Evolutionary conservation across 352 stramenopile species (phyloP).

Genomic region (Phytophthora palmivora): DNA sequence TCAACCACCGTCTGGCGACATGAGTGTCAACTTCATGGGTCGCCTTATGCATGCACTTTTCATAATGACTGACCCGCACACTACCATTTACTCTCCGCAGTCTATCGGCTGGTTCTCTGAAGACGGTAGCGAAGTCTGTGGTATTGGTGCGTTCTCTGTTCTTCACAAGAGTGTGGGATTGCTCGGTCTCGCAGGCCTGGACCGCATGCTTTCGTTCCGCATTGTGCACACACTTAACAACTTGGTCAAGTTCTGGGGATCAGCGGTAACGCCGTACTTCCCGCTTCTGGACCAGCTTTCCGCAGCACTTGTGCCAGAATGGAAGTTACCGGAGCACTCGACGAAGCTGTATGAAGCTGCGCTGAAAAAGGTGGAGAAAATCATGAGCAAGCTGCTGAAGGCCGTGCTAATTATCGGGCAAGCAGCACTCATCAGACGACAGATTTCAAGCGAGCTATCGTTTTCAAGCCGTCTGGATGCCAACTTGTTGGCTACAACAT

Average conservation of each 20-base stretch:
- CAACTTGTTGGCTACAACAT: conserved; percentile 89
- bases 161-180: conserved; percentile 93
- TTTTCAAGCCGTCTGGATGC: conserved; percentile 92
- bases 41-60: conserved; percentile 92
- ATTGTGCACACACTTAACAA: conserved; percentile 94
- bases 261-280: conserved; percentile 90
- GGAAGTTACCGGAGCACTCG: conserved; percentile 90
- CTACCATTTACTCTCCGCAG: conserved; percentile 93
- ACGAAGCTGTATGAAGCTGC: conserved; percentile 87
- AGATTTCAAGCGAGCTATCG: conserved; percentile 93
- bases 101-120: conserved; percentile 93
- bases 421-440: conserved; percentile 92
- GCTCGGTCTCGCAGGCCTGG: conserved; percentile 90
- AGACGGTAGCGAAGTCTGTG: conserved; percentile 88
- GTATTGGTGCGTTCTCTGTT: conserved; percentile 88
- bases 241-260: conserved; percentile 93
- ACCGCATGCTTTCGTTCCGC: conserved; percentile 93
- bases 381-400: conserved; percentile 94
- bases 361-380: conserved; percentile 94
- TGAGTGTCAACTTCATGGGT: conserved; percentile 95
- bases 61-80: conserved; percentile 92
- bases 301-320: conserved; percentile 85
- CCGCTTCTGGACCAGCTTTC: conserved; percentile 90
- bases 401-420: conserved; percentile 94
- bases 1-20: conserved; percentile 80